These are phyloP conservation scores for Cryptococcus deneoformans DNA, from an alignment of 1,284 basidiomycete species.

Conservation along the genomic window DNA sequence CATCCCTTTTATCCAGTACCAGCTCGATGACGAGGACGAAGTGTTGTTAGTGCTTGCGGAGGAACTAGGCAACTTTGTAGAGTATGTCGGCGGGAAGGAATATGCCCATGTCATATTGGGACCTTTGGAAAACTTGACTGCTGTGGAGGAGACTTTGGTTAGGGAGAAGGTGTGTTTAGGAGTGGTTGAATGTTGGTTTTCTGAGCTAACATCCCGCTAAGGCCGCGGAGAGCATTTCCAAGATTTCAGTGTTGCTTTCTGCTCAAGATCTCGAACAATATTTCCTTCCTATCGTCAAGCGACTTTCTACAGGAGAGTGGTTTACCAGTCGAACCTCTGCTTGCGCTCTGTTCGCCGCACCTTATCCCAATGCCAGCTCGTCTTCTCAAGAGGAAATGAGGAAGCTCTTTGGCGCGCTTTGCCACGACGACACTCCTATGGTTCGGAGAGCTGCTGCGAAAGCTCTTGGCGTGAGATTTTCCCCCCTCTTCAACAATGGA, in stretches of 20 bases:
- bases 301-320: constrained; percentile 94
- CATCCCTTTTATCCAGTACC: constrained; percentile 92
- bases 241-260: constrained; percentile 77
- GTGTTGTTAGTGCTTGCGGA: constrained; percentile 95
- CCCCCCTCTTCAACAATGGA: background rate
- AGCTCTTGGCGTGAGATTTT: constrained; percentile 78
- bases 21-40: constrained; percentile 98
- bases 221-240: constrained; percentile 96
- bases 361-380: constrained; percentile 75
- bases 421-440: constrained; percentile 98
- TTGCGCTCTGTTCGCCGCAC: constrained; percentile 90
- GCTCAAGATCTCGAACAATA: constrained; percentile 81
- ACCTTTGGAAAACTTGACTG: constrained; percentile 92
- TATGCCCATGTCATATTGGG: constrained; percentile 87
- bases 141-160: constrained; percentile 97
- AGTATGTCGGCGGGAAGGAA: constrained; percentile 90
- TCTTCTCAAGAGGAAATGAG: constrained; percentile 84
- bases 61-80: constrained; percentile 87
- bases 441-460: constrained; percentile 95
- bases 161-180: constrained; percentile 78
- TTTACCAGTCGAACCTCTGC: constrained; percentile 99
- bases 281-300: constrained; percentile 88
- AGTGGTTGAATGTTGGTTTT: background rate
- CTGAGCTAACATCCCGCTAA: constrained; percentile 39
- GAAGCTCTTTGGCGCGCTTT: constrained; percentile 77